Evolutionary conservation across 495 filamentous ascomycete genomes (phyloP), one percentile per base, ranked within the genome.

Genomic region (Hypoxylon perforatum): DNA sequence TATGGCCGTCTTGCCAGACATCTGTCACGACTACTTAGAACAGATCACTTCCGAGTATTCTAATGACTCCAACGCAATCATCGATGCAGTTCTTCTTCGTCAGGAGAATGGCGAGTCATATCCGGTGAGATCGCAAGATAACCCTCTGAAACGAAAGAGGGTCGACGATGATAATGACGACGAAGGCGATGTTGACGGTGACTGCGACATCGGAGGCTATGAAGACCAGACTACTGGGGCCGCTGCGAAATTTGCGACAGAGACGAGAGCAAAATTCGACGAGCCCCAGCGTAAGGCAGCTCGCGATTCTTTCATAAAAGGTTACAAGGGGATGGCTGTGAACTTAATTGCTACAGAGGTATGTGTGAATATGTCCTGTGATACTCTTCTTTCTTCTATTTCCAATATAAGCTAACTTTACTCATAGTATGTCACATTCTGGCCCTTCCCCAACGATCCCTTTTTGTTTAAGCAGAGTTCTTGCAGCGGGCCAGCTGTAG

Each of bases 111-210:
- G 72, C 14, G 30, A 44, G 1, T 17, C 46, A 0, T 82, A 81
- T 42, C 79, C 80, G 3, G 75, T 57, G 36, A 65, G 46, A 39
- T 7, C 17, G 8, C 11, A n/a, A 28, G 19, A 62, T 17, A 21
- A 42, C 8, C 19, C 61, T 25, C 66, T 59, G 19, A 81, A 82
- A 45, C 73, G 78, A 9, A 82, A 81, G 65, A 70, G 78, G 30
- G 19, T 3, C 18, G 59, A 67, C 2, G 44, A 57, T 1, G 65
- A 70, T 4, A 21, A 47, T 1, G 49, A 70, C 3, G 64, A 61
- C 10, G 44, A 66, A 8, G 67, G 61, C 10, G 42, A 53, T 14
- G 51, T 38, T 3, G 54, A 52, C 2, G 4, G 45, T 12, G 48
- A 62, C 19, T 41, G 18, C 45, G 23, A 48, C 25, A 53, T 23